Conservation (phyloP, 345 rosid genomes). For the Rhodomyrtus tomentosa region DNA sequence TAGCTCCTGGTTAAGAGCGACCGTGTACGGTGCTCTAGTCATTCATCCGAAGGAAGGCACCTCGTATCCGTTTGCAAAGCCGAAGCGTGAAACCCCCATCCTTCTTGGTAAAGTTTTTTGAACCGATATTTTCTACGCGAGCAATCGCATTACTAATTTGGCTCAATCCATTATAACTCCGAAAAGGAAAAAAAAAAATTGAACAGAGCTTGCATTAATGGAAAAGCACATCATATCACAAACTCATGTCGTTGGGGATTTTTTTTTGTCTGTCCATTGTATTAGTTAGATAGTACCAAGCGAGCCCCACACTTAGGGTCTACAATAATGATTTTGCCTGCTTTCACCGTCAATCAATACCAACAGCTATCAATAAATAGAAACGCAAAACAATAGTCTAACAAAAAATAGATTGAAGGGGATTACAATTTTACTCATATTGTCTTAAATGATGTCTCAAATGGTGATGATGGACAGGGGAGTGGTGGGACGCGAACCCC, state of each 20-base stretch:
- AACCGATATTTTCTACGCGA: background rate
- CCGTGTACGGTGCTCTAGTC: conserved; percentile 83
- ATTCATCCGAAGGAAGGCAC: conserved; percentile 56
- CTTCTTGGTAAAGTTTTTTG: conserved; percentile 44
- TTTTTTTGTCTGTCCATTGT: background rate
- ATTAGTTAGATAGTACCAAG: background rate
- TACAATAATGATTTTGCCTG: background rate
- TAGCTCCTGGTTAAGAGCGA: conserved; percentile 95
- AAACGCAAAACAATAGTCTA: background rate
- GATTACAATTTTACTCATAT: background rate
- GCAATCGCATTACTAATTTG: too few species aligned
- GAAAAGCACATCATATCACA: background rate
- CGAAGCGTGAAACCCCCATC: conserved; percentile 52
- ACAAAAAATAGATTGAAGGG: background rate
- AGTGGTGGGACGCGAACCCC: conserved; percentile 95
- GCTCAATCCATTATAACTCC: background rate
- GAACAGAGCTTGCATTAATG: background rate
- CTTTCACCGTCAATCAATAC: background rate
- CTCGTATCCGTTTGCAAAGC: conserved; percentile 65
- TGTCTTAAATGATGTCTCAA: background rate
- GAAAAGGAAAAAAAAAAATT: too few species aligned
- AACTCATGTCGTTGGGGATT: background rate
- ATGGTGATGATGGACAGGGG: conserved; percentile 33
- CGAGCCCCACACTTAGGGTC: background rate
- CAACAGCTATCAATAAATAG: background rate